Percentiles rank a stretch among this genome's conserved stretches.
These are phyloP conservation scores for Simplicillium sp. DNA, from an alignment of 2,329 filamentous ascomycete genomes.

Conservation along the genomic window DNA sequence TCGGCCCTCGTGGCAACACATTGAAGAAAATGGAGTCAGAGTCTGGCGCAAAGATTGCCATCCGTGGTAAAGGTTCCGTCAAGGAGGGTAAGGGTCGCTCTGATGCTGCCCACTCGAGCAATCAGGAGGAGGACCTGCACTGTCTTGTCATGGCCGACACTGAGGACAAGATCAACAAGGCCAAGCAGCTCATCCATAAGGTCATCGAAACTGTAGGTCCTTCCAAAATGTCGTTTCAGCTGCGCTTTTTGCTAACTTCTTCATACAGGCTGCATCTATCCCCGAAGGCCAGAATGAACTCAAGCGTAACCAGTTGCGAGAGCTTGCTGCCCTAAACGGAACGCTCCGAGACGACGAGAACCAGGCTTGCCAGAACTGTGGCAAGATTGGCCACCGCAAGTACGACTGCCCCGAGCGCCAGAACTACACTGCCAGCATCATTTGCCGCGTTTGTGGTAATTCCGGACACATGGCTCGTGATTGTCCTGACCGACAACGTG, in stretches of 20 bases:
- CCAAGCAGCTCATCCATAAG: constrained; percentile 96
- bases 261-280: constrained; percentile 79
- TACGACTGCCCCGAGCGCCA: constrained; percentile 97
- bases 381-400: constrained; percentile 97
- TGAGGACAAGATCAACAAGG: constrained; percentile 98
- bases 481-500: constrained; percentile 88
- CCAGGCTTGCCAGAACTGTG: constrained; percentile 98
- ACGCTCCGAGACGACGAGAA: constrained; percentile 98
- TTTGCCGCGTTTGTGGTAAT: constrained; percentile 96
- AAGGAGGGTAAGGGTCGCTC: constrained; percentile 99
- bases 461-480: constrained; percentile 97
- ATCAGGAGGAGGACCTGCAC: constrained; percentile 98
- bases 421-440: constrained; percentile 98
- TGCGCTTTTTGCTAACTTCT: constrained; percentile 13
- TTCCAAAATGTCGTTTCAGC: background rate
- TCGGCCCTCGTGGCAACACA: constrained; percentile 99
- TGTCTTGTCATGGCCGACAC: constrained; percentile 99
- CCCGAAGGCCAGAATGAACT: constrained; percentile 98
- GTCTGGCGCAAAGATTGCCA: constrained; percentile 96
- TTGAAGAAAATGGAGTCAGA: constrained; percentile 99
- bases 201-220: constrained; percentile 89
- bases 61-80: constrained; percentile 97
- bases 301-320: constrained; percentile 95
- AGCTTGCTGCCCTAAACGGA: constrained; percentile 96
- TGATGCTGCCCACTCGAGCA: constrained; percentile 97